Base-by-base conservation (phyloP, 768 basidiomycete genomes). In the Tricholoma sp. region DNA sequence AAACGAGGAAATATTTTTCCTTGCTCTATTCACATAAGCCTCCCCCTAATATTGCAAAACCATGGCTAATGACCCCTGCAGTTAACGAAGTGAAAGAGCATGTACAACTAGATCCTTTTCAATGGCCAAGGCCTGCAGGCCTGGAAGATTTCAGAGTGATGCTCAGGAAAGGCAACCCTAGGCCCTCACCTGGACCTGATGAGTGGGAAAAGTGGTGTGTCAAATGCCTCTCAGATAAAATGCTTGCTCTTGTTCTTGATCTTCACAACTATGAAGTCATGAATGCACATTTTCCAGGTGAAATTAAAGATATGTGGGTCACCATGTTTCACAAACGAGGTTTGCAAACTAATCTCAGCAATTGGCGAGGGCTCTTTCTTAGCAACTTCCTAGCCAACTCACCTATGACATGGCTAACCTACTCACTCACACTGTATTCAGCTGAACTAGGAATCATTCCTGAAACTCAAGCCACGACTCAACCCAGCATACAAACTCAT, bases 1-100 rank as follows among this genome's bases (percentile, higher is more conserved):
- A 13, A 24, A 57, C 63, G 1, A 52, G 55, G 12, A 17, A 61
- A 17, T 67, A 69, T 39, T 65, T 63, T 31, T 33, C 56, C 3
- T 29, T 34, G 1, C 60, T 69, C 0, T 68, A 64, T 45, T 15
- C 56, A 1, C 57, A 42, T 8, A 7, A 36, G 1, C 39, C 52
- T 1, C 54, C 57, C 1, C 63, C 63, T 0, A 18, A 41, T 9
- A 55, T 57, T n/a, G 41, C 47, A 0, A 70, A 70, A 33, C 67
- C 65, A 3, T 71, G 66, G 68, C 20, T 70, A 24, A 55, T 44
- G 0, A 63, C 67, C 0, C 62, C 57, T 9, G 56, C 47, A 4
- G 55, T 56, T 2, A 1, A n/a, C 0, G 11, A 37, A 18, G 59
- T 57, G 12, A 37, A 37, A 37, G 36, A 37, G 12, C 36, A 12